These are phyloP conservation scores for Chrysoporthe deuterocubensis DNA, from an alignment of 2,329 filamentous ascomycete genomes.

Conservation along the genomic window DNA sequence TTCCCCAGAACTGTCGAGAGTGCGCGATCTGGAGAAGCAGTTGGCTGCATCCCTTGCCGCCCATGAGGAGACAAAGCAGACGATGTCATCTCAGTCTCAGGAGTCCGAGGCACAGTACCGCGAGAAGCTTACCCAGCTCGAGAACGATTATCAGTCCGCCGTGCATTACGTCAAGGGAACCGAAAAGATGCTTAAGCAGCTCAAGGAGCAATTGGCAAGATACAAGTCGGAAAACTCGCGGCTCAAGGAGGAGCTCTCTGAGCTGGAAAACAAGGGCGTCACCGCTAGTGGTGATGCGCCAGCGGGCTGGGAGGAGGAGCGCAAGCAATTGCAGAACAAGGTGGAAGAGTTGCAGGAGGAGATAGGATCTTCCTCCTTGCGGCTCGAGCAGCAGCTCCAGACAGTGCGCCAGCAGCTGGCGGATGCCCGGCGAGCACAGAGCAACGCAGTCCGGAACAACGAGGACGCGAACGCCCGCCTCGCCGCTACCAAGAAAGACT, in stretches of 20 bases:
- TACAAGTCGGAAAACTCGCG: conserved; percentile 87
- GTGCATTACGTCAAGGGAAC: conserved; percentile 98
- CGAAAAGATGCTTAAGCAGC: conserved; percentile 98
- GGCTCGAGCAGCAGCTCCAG: conserved; percentile 73
- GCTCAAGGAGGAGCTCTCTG: conserved; percentile 80
- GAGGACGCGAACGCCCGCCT: conserved; percentile 63
- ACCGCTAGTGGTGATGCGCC: conserved; percentile 47
- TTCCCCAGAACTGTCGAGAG: conserved; percentile 78
- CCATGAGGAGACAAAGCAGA: conserved; percentile 82
- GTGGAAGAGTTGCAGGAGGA: conserved; percentile 72
- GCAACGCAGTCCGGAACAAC: conserved; percentile 61
- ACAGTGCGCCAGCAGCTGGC: conserved; percentile 72
- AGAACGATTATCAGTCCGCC: conserved; percentile 96
- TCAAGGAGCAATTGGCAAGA: conserved; percentile 94
- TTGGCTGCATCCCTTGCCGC: conserved; percentile 75
- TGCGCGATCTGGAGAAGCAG: conserved; percentile 87
- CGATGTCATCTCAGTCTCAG: conserved; percentile 78
- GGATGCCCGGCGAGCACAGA: conserved; percentile 68
- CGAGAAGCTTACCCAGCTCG: conserved; percentile 89
- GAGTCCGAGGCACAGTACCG: conserved; percentile 89
- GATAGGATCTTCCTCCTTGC: conserved; percentile 65
- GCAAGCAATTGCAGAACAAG: conserved; percentile 66
- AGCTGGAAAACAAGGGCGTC: conserved; percentile 59
- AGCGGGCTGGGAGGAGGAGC: conserved; percentile 76
- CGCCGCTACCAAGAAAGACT: conserved; percentile 62